phyloP scores from a whole-genome alignment of 345 rosid species.

The Chamaenerion angustifolium region DNA sequence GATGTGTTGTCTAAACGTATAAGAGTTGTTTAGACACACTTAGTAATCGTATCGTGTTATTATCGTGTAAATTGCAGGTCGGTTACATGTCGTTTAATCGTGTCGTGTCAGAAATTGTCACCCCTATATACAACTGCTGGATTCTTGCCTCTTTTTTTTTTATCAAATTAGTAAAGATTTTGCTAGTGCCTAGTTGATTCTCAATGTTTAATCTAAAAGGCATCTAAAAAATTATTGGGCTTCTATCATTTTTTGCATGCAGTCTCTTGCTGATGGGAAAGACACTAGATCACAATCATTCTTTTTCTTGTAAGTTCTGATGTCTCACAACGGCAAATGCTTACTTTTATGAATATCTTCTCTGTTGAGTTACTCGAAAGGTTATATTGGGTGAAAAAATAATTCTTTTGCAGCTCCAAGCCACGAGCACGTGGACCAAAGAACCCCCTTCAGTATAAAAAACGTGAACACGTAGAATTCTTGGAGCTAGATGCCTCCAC shows the following conservation, averaged over 20 bases:
- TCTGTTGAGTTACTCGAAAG: constrained; percentile 8
- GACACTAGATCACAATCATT: constrained; percentile 43
- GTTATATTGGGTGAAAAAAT: constrained; percentile 7
- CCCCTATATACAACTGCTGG: too few species aligned
- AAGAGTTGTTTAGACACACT: too few species aligned
- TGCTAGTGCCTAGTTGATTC: not conserved
- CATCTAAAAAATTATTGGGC: not conserved
- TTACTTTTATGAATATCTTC: constrained; percentile 7
- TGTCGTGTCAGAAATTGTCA: too few species aligned
- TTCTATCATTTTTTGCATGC: constrained; percentile 12
- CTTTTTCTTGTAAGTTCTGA: constrained; percentile 50
- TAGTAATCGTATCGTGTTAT: too few species aligned
- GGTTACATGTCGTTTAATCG: too few species aligned
- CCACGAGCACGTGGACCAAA: constrained; percentile 33
- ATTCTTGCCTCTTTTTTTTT: too few species aligned
- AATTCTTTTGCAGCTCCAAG: constrained; percentile 43
- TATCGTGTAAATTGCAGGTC: too few species aligned
- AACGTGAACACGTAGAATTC: constrained; percentile 33
- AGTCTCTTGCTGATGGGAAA: constrained; percentile 40
- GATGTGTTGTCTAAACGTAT: too few species aligned
- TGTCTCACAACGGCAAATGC: constrained; percentile 8
- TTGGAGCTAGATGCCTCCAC: constrained; percentile 53
- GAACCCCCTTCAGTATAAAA: constrained; percentile 19
- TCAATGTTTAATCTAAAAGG: not conserved
- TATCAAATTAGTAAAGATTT: not conserved